These are phyloP conservation scores for Chlorella sp. DNA, from an alignment of 139 green algal species.

Conservation along the genomic window DNA sequence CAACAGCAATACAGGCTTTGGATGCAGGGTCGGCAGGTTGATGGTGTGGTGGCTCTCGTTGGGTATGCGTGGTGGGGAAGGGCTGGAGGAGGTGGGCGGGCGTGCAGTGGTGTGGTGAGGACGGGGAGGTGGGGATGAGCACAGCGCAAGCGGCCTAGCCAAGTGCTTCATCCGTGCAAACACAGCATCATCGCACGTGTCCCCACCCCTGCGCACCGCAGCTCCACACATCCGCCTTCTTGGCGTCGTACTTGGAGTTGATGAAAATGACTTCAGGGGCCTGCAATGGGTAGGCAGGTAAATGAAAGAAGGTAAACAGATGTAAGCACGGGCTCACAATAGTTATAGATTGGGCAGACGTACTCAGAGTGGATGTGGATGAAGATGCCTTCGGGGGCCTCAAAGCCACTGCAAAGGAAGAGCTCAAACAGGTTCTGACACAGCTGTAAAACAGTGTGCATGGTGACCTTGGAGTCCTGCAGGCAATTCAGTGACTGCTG, in stretches of 20 bases:
- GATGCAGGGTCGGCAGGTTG: no score
- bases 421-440: no score
- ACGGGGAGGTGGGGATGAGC: not conserved
- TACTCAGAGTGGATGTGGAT: no score
- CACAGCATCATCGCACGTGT: not conserved
- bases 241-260: conserved; percentile 64
- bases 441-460: no score
- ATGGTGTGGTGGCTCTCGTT: no score
- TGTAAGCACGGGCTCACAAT: no score
- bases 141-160: not conserved
- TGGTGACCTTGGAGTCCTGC: no score
- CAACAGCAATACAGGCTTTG: no score
- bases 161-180: not conserved
- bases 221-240: conserved; percentile 81
- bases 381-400: no score
- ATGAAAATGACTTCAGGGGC: conserved; percentile 71
- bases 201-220: conserved; percentile 30
- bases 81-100: not conserved
- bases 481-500: no score
- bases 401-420: no score
- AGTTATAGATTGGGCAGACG: no score
- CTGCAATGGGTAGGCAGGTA: not conserved
- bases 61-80: not conserved
- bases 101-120: not conserved
- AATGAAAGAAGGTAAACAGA: not conserved